Percentiles rank a stretch among this genome's conserved stretches.
phyloP scores from a whole-genome alignment of 2,329 filamentous ascomycete genomes.

The Nakataea oryzae region DNA sequence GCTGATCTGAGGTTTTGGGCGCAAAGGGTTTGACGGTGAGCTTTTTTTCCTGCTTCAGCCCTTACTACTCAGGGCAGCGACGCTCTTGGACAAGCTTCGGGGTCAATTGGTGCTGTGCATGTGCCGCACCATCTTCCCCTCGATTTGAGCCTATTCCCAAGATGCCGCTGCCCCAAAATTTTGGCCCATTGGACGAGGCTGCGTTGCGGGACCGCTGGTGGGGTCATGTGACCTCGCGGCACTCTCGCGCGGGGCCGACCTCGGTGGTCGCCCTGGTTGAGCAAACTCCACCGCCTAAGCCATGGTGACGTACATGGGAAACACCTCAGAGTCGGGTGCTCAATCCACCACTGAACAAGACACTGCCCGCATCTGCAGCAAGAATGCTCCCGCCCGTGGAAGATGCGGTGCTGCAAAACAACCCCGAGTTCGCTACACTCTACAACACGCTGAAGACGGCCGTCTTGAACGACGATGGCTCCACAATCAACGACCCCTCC shows the following conservation, averaged over 20 bases:
- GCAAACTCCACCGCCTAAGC: neutral
- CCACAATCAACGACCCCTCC: constrained; percentile 40
- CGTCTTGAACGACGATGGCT: constrained; percentile 46
- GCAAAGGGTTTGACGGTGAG: neutral
- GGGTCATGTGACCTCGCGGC: neutral
- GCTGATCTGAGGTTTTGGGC: neutral
- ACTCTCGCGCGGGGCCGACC: neutral
- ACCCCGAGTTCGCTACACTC: constrained; percentile 50
- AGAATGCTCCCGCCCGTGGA: constrained; percentile 50
- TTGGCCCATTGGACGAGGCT: neutral
- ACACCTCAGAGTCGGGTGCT: neutral
- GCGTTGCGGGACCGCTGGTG: neutral
- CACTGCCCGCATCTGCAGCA: too few relatives aligned
- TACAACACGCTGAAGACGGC: constrained; percentile 42
- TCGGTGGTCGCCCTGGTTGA: neutral
- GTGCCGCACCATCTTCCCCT: neutral
- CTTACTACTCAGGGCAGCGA: too few relatives aligned
- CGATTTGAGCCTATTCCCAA: neutral
- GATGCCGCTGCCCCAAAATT: neutral
- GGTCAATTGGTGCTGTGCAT: neutral
- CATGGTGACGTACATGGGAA: neutral
- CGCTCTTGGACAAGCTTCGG: neutral
- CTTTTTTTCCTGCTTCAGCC: neutral
- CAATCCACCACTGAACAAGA: neutral
- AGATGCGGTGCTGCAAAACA: constrained; percentile 38